Conservation (phyloP, 108 stramenopile species). For the Tribonema minus region DNA sequence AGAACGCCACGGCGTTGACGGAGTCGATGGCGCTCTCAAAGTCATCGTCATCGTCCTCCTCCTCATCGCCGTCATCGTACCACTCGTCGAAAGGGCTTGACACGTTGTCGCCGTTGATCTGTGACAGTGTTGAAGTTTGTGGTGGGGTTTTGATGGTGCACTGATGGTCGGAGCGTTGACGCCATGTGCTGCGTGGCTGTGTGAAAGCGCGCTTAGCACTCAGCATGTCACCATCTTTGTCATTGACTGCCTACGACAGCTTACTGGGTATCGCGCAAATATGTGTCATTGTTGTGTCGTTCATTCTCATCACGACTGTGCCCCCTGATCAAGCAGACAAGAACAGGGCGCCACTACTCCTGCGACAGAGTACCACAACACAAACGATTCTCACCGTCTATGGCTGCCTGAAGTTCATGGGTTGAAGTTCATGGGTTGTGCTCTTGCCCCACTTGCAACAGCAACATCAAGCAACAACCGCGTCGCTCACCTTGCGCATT, state of each 20-base stretch:
- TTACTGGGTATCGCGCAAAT: too few relatives aligned
- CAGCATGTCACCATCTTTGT: neutral
- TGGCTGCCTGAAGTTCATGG: too few relatives aligned
- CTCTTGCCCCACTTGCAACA: neutral
- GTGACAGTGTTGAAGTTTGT: neutral
- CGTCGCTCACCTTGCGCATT: neutral
- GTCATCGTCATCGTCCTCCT: conserved; percentile 19
- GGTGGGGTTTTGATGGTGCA: neutral
- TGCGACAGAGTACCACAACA: neutral
- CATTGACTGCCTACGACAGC: neutral
- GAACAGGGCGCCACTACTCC: neutral
- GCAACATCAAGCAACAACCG: too few relatives aligned
- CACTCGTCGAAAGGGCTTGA: too few relatives aligned
- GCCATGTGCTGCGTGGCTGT: too few relatives aligned
- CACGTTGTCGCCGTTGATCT: neutral
- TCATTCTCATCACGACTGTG: too few relatives aligned
- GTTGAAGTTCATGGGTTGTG: neutral
- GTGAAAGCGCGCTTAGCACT: neutral
- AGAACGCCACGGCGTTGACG: conserved; percentile 6
- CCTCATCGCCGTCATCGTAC: conserved; percentile 9
- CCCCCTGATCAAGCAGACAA: too few relatives aligned
- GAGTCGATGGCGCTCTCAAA: conserved; percentile 11
- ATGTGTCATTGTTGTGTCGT: too few relatives aligned
- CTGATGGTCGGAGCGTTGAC: neutral
- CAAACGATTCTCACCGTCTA: neutral